Evolutionary conservation across 371 early-diverging fungal species (phyloP), one percentile per base, ranked within the genome.

Genomic region (Chytridiales sp.): DNA sequence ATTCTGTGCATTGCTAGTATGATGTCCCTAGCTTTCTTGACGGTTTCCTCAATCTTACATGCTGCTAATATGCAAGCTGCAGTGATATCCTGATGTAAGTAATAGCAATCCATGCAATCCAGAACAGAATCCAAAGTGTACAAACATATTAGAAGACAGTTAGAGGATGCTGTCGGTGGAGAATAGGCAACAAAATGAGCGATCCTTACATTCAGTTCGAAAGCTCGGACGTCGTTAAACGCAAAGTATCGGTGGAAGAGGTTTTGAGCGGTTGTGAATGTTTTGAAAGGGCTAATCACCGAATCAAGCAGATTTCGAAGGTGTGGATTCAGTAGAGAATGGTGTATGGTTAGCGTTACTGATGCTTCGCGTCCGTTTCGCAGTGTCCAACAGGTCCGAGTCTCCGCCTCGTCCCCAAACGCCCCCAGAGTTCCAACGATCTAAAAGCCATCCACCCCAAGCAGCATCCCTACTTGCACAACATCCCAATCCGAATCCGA

Each of bases 11-110:
- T 9, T 6, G 39, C 41, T 6, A 60, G 29, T 24, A 67, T 64
- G 26, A 71, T 44, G 42, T 71, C 71, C n/a, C 56, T 47, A 3
- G 57, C 52, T 50, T 61, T 59, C 41, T 67, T 66, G 24, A 71
- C 67, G 4, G 71, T 71, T 41, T 71, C 71, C 35, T 71, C 62
- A 26, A 64, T 50, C 43, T 71, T 71, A 53, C 61, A 60, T 13
- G 63, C 71, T 38, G 67, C 47, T 8, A 68, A 59, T 3, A 67
- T 41, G 41, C 71, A 64, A 4, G 71, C 46, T 5, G 62, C 15
- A 26, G 47, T 27, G 13, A 55, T 13, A 17, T 53, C 56, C 61
- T 66, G 3, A 5, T 13, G 24, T 19, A 9, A 4, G 4, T 27
- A 9, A 6, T 36, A 36, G 38, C 19, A 11, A 13, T n/a, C 31